Conservation (phyloP, 2,329 filamentous ascomycete genomes). For the Coleophoma cylindrospora region DNA sequence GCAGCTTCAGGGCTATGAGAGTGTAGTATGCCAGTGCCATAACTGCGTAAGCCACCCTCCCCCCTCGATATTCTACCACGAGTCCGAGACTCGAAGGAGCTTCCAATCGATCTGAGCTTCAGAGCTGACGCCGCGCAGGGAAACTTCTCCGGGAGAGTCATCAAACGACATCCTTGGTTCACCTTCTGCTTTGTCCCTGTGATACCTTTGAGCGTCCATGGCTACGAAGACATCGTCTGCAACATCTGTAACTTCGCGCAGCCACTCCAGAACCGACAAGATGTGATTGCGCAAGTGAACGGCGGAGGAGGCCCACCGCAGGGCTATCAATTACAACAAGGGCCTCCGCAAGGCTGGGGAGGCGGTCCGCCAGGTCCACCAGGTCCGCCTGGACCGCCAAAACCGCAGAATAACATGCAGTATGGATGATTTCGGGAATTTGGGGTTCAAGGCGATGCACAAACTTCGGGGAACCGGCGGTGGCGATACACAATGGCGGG, state of each 20-base stretch:
- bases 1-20: conserved; percentile 49
- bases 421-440: conserved; percentile 15
- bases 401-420: conserved; percentile 23
- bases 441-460: too few relatives aligned
- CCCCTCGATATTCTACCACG: background rate
- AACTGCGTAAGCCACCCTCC: conserved; percentile 44
- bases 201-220: conserved; percentile 63
- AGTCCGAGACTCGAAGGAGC: background rate
- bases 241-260: conserved; percentile 74
- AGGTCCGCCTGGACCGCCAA: conserved; percentile 7
- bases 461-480: too few relatives aligned
- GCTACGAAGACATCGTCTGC: conserved; percentile 66
- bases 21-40: conserved; percentile 56
- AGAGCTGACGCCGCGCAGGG: conserved; percentile 28
- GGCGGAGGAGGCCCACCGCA: conserved; percentile 17
- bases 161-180: conserved; percentile 67
- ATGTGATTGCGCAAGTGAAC: conserved; percentile 21
- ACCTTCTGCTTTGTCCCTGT: conserved; percentile 76
- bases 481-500: too few relatives aligned
- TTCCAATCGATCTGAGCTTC: too few relatives aligned
- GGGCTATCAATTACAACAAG: conserved; percentile 15
- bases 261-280: conserved; percentile 42
- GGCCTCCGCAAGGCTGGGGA: conserved; percentile 20
- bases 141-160: conserved; percentile 55
- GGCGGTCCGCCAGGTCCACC: conserved; percentile 14